phyloP scores from a whole-genome alignment of 352 stramenopile species.

The Aphanomyces stellatus region DNA sequence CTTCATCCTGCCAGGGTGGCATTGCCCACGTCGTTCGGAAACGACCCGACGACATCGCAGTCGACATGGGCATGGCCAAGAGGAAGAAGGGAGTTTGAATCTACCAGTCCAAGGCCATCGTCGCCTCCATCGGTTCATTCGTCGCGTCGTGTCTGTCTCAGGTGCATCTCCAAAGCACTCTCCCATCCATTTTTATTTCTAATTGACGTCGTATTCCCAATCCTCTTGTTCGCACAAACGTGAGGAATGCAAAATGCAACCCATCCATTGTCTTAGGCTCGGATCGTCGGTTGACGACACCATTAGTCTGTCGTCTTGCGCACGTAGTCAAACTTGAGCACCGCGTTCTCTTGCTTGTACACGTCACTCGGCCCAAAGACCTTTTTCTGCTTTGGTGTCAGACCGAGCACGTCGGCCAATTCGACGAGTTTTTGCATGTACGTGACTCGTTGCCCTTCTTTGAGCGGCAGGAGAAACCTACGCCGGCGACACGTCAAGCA shows the following conservation, averaged over 20 bases:
- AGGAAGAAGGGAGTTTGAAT: slow-evolving; percentile 3
- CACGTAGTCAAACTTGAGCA: slow-evolving; percentile 40
- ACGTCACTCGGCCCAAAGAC: slow-evolving; percentile 38
- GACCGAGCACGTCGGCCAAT: slow-evolving; percentile 30
- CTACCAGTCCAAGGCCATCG: slow-evolving; percentile 19
- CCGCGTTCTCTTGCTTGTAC: slow-evolving; percentile 41
- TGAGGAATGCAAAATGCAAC: no score
- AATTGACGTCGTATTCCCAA: no score
- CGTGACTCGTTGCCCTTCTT: slow-evolving; percentile 49
- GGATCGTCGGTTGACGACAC: not conserved
- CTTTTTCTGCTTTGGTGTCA: slow-evolving; percentile 32
- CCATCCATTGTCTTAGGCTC: not conserved
- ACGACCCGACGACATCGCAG: slow-evolving; percentile 8
- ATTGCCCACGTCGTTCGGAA: not conserved
- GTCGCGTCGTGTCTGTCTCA: no score
- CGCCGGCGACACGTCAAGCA: not conserved
- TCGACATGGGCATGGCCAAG: slow-evolving; percentile 3
- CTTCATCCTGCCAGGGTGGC: not conserved
- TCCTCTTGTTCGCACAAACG: no score
- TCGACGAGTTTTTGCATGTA: slow-evolving; percentile 65
- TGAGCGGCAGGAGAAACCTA: slow-evolving; percentile 65
- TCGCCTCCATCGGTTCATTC: no score
- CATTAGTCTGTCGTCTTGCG: not conserved
- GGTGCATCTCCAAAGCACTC: not conserved
- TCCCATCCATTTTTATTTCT: no score